Conservation (phyloP, 2,329 filamentous ascomycete species). For the Ophiocordyceps unilateralis region DNA sequence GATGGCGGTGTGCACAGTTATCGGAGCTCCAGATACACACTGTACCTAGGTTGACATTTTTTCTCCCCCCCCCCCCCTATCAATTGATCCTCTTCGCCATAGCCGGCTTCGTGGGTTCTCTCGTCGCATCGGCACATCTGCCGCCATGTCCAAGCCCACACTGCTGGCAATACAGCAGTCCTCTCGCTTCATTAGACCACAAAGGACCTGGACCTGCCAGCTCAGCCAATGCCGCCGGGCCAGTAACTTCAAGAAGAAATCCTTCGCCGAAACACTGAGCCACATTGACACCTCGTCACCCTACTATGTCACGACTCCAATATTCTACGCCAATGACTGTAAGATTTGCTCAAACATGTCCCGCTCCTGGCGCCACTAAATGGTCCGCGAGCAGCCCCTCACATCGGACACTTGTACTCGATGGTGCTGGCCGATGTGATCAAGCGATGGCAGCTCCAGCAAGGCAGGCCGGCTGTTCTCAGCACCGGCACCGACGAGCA, state of each 20-base stretch:
- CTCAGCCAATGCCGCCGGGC: neutral
- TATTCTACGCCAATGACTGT: conserved; percentile 98
- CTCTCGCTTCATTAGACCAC: neutral
- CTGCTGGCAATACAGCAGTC: neutral
- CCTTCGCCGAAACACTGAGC: conserved; percentile 2
- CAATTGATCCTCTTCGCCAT: neutral
- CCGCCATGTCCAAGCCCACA: neutral
- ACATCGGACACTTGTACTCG: conserved; percentile 87
- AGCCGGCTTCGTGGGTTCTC: neutral
- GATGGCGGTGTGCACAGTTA: neutral
- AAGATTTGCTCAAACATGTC: conserved; percentile 5
- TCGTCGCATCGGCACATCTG: neutral
- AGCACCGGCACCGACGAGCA: conserved; percentile 94
- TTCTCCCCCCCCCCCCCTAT: too few relatives aligned
- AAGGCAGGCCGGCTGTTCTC: conserved; percentile 53
- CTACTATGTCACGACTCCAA: conserved; percentile 89
- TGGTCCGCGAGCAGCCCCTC: conserved; percentile 44
- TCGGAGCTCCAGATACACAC: neutral
- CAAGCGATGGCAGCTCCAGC: conserved; percentile 77
- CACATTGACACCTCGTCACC: conserved; percentile 39
- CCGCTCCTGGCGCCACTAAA: neutral
- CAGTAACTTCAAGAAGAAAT: neutral
- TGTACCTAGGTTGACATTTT: neutral
- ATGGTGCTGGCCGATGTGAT: conserved; percentile 83
- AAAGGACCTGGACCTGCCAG: neutral